Evolutionary conservation across 305 asterid species (phyloP).

Genomic region (Fraxinus greggii): DNA sequence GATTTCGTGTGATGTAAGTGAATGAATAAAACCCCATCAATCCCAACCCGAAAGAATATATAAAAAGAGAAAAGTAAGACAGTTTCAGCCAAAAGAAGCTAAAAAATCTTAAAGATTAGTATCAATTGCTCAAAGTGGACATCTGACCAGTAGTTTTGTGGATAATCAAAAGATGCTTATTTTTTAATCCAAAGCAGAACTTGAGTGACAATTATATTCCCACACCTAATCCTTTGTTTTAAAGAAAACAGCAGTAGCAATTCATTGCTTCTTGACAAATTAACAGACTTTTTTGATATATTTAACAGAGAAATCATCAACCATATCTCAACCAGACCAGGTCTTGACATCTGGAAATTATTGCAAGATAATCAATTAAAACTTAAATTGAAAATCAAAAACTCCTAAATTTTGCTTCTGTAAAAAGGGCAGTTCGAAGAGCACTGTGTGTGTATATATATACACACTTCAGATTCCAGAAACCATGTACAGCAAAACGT

Average conservation of each 20-base stretch:
- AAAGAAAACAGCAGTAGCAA: not conserved
- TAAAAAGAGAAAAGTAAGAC: not conserved
- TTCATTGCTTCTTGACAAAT: conserved; percentile 4
- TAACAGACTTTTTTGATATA: not conserved
- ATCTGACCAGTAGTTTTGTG: not conserved
- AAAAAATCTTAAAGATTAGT: not conserved
- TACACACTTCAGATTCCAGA: not conserved
- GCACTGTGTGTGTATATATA: no score
- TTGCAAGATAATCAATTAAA: not conserved
- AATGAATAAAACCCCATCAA: not conserved
- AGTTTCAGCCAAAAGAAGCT: not conserved
- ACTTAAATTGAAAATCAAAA: not conserved
- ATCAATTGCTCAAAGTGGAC: not conserved
- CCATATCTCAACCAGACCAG: not conserved
- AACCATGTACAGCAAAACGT: not conserved
- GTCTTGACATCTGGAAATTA: not conserved
- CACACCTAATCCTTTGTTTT: not conserved
- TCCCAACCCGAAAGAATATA: not conserved
- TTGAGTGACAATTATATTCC: not conserved
- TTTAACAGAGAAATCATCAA: not conserved
- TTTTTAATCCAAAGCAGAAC: not conserved
- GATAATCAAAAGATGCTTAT: not conserved
- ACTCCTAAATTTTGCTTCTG: not conserved
- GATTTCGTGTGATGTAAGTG: not conserved
- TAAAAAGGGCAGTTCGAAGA: not conserved